Conservation (phyloP, 805 yeast species). For the Myxozyma mucilagina region DNA sequence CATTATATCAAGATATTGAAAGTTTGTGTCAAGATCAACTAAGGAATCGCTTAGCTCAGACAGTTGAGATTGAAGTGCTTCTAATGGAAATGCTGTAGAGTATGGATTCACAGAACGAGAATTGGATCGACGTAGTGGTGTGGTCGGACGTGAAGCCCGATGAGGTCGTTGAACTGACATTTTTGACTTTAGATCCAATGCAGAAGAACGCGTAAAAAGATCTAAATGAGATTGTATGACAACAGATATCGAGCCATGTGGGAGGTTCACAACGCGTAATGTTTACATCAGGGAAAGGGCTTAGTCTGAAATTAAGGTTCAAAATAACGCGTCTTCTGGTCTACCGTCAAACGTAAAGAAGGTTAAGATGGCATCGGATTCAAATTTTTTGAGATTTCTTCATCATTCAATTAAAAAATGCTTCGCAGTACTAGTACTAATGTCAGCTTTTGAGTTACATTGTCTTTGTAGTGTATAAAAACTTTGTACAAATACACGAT, state of each 20-base stretch:
- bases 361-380: no score
- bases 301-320: neutral
- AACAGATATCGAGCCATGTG: neutral
- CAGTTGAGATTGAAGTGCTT: slow-evolving; percentile 31
- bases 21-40: slow-evolving; percentile 56
- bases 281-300: slow-evolving; percentile 6
- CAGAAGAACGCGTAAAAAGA: neutral
- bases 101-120: slow-evolving; percentile 19
- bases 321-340: neutral
- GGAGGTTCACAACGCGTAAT: neutral
- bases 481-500: no score
- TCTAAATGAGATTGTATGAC: neutral
- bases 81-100: slow-evolving; percentile 23
- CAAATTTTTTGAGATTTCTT: no score
- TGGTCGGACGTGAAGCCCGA: slow-evolving; percentile 31
- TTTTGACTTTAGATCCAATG: neutral
- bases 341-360: no score
- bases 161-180: slow-evolving; percentile 25
- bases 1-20: slow-evolving; percentile 56
- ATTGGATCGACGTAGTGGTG: slow-evolving; percentile 30
- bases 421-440: no score
- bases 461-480: no score
- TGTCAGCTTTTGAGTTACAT: no score
- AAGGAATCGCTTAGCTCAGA: slow-evolving; percentile 40
- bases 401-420: no score